These are phyloP conservation scores for Carnegiea gigantea DNA, from an alignment of 179 eudicot genomes.

Conservation along the genomic window DNA sequence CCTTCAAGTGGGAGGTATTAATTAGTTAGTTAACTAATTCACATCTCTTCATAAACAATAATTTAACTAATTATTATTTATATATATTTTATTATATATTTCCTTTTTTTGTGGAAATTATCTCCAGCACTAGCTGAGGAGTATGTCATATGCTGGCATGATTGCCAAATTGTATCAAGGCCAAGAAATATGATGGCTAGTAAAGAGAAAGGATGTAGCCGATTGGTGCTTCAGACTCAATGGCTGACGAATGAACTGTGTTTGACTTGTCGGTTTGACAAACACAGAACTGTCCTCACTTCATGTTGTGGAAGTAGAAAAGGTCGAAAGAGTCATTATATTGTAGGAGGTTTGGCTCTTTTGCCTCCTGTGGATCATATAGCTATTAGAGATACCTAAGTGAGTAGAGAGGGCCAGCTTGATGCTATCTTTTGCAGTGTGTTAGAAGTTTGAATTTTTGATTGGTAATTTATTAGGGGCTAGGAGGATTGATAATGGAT, in stretches of 20 bases:
- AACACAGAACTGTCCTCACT: not conserved
- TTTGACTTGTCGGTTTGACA: constrained; percentile 5
- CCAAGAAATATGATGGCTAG: not conserved
- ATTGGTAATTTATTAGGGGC: not conserved
- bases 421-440: not conserved
- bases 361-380: not conserved
- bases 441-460: not conserved
- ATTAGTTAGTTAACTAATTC: too few species aligned
- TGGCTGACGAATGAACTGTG: not conserved
- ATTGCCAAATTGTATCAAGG: not conserved
- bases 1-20: too few species aligned
- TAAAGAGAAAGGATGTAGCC: not conserved
- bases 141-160: not conserved
- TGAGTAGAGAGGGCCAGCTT: not conserved
- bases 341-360: not conserved
- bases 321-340: not conserved
- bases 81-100: too few species aligned
- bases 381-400: not conserved
- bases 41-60: too few species aligned
- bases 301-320: not conserved
- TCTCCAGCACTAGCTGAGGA: not conserved
- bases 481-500: not conserved
- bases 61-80: too few species aligned
- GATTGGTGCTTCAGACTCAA: not conserved
- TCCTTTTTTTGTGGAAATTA: too few species aligned